Base-by-base conservation (phyloP, 805 yeast genomes). In the Yueomyces sinensis region DNA sequence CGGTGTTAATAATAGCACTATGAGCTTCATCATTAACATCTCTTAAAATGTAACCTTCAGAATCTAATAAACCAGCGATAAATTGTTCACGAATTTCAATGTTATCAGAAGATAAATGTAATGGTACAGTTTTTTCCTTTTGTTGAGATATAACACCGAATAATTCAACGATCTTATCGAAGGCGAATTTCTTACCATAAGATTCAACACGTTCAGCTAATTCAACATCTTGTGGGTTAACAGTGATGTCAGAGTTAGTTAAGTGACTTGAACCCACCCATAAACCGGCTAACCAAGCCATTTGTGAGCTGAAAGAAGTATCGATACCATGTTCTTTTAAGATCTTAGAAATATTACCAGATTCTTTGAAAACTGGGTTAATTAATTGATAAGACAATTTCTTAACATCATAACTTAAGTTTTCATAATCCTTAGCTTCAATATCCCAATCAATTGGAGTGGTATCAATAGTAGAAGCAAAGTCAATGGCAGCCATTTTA, bases 21-120 rank as follows among this genome's bases (percentile, higher is more conserved):
- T 29, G 25, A 17, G 29, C 41, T 13, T 29, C 35, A 3, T 30
- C 35, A 20, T 39, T 37, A 9, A 29, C 35, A 33, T 37, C 31
- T n/a, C n/a, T n/a, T n/a, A n/a, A n/a, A 25, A 54, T 54, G 27
- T 30, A 27, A 32, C 66, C 66, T 32, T 46, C 40, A n/a, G 62
- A 39, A 33, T 62, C 70, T 43, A 63, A 41, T 18, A 65, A 40
- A 56, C 68, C 70, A 33, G 68, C 68, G 32, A 65, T 32, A 39
- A 58, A 61, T n/a, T 44, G 37, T 48, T 65, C 69, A 48, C 71
- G 61, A 33, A 59, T 58, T 6, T 37, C 43, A 27, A 63, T 42
- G 23, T 48, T 37, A 32, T 62, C 70, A 35, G 44, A 32, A 13
- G 48, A 39, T 22, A 63, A 42, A 24, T 36, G 41, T 3, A 30